Conservation (phyloP, 805 yeast genomes). For the Kazachstania martiniae region DNA sequence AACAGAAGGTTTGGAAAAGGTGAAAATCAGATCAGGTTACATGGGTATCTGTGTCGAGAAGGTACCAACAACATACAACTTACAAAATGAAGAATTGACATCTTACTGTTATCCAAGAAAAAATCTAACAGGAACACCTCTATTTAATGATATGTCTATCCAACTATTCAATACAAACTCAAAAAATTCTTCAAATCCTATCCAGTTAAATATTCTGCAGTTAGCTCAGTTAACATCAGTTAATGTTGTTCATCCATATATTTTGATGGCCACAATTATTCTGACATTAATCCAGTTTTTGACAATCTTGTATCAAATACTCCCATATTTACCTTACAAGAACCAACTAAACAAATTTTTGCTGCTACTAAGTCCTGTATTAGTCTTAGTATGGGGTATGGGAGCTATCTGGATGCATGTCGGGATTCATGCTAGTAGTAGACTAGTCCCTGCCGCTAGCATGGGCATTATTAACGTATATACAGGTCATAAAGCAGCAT, state of each 20-base stretch:
- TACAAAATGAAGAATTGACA: conserved; percentile 5
- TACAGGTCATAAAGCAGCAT: conserved; percentile 41
- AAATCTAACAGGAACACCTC: conserved; percentile 10
- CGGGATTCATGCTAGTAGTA: conserved; percentile 36
- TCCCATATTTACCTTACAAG: conserved; percentile 42
- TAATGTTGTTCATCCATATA: conserved; percentile 42
- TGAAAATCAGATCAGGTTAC: conserved; percentile 44
- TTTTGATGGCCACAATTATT: conserved; percentile 39
- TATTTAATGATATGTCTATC: conserved; percentile 21
- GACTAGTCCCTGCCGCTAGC: conserved; percentile 39
- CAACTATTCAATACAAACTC: conserved; percentile 23
- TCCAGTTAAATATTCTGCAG: conserved; percentile 34
- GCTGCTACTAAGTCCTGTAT: conserved; percentile 27
- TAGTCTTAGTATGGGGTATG: conserved; percentile 47
- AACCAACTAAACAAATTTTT: conserved; percentile 17
- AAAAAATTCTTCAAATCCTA: conserved; percentile 13
- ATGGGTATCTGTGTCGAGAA: conserved; percentile 43
- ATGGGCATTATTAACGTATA: conserved; percentile 36
- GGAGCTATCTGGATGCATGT: conserved; percentile 58
- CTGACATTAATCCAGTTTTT: conserved; percentile 34
- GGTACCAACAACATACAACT: conserved; percentile 17
- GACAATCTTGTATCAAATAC: conserved; percentile 31
- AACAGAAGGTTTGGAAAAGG: conserved; percentile 27
- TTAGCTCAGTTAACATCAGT: conserved; percentile 37
- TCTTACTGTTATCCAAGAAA: conserved; percentile 22